Evolutionary conservation across 148 eudicot species (phyloP).

Genomic region (Nepenthes gracilis): DNA sequence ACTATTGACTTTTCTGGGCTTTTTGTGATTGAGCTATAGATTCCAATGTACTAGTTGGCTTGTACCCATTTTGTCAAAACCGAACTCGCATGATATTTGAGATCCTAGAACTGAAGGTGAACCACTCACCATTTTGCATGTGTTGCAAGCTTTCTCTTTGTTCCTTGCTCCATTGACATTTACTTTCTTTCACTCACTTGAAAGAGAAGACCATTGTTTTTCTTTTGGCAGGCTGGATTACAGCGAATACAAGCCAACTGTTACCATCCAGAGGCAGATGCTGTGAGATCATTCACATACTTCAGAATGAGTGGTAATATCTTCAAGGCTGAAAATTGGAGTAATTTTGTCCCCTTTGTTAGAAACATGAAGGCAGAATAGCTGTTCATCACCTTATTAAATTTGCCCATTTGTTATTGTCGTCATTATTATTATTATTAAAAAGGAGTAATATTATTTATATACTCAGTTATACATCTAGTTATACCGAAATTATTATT

Average conservation of each 20-base stretch:
- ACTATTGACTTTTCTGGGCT: too few relatives aligned
- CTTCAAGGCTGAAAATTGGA: slow-evolving; percentile 46
- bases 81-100: neutral
- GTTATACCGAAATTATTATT: too few relatives aligned
- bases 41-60: too few relatives aligned
- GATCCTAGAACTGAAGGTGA: neutral
- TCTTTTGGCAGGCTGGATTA: slow-evolving; percentile 37
- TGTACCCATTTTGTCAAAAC: neutral
- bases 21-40: too few relatives aligned
- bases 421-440: too few relatives aligned
- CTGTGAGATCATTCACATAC: slow-evolving; percentile 43
- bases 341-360: slow-evolving; percentile 46
- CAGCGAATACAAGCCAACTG: slow-evolving; percentile 43
- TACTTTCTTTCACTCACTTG: neutral
- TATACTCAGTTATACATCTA: too few relatives aligned
- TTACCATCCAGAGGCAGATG: slow-evolving; percentile 27
- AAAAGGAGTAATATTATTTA: too few relatives aligned
- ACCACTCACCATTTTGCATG: neutral
- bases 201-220: neutral
- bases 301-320: slow-evolving; percentile 44
- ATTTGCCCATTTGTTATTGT: neutral
- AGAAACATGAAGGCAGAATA: slow-evolving; percentile 28
- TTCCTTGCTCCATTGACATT: neutral
- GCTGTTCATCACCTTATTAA: too few relatives aligned
- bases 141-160: neutral